Base-by-base conservation (phyloP, 2,329 filamentous ascomycete genomes). In the Xylaria sp. region DNA sequence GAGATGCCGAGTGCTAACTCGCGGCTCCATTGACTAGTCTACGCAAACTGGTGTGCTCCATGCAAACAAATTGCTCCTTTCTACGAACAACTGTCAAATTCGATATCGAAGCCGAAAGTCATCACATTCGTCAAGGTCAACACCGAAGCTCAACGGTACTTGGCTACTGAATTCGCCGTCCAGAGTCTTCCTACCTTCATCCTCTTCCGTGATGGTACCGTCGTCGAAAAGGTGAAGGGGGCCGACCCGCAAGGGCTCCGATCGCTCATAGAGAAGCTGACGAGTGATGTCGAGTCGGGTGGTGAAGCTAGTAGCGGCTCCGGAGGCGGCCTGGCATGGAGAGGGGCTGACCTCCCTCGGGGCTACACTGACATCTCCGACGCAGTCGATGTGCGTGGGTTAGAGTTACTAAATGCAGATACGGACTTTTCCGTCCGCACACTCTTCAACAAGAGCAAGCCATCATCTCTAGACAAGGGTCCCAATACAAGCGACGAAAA, bases 91-190 rank as follows among this genome's bases (percentile, higher is more conserved):
- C 87, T 97, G 55, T 89, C 94, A 36, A 77, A 81, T 50, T 85
- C 89, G 68, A 86, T 97, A 51, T 91, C 92, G 20, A 87, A 89
- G 58, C 87, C 90, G 17, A 89, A 90, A 72, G 83, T 86, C 71
- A 90, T 97, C 73, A 92, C 90, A 38, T 97, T 98, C 78, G 89
- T 89, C 78, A 97, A 96, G 83, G 86, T 97, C 82, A 90, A 98
- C 83, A 91, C 89, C 67, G 93, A 97, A 73, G 80, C 85, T 57
- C 91, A 96, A 77, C 71, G 71, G 42, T 61, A 69, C 42, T 87
- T 98, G 69, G 88, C 92, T 17, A 77, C 86, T 67, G 87, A 89
- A 72, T 96, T 97, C 81, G 83, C 84, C 70, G 85, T 98, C 75
- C 89, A 88, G 22, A 87, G 88, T 80, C 89, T 95, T 77, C 96